These are phyloP conservation scores for Penicillium cosmopolitanum DNA, from an alignment of 495 filamentous ascomycete species.

Conservation along the genomic window DNA sequence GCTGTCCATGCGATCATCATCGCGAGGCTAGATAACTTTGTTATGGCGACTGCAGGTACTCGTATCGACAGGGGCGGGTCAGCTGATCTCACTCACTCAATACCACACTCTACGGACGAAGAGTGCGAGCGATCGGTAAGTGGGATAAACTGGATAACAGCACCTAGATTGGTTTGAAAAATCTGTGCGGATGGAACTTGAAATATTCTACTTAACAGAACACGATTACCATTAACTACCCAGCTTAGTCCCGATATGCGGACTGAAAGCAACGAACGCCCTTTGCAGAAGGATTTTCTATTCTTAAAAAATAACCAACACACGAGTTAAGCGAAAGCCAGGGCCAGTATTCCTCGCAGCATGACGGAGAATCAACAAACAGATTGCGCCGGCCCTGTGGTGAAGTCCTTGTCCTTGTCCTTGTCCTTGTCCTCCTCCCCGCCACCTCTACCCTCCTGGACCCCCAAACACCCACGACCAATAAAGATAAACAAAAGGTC, in stretches of 20 bases:
- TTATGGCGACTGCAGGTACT: background rate
- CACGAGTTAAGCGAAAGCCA: background rate
- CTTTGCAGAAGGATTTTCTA: background rate
- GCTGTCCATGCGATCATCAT: constrained; percentile 3
- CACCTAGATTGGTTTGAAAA: no score
- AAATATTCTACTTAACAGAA: no score
- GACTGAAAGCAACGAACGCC: no score
- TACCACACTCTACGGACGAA: background rate
- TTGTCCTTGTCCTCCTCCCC: background rate
- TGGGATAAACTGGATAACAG: no score
- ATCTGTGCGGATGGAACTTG: no score
- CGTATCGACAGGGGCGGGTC: background rate
- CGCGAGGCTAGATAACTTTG: constrained; percentile 6
- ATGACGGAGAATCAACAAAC: background rate
- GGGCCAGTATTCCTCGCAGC: background rate
- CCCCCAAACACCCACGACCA: background rate
- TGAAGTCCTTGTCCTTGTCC: background rate
- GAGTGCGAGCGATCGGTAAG: no score
- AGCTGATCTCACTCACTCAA: background rate
- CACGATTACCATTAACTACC: no score
- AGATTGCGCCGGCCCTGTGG: background rate
- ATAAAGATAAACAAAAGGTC: background rate
- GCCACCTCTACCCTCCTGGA: background rate
- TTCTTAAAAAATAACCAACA: background rate
- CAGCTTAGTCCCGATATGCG: no score